phyloP scores from a whole-genome alignment of 805 yeast genomes.

The Wickerhamomyces silvicola region DNA sequence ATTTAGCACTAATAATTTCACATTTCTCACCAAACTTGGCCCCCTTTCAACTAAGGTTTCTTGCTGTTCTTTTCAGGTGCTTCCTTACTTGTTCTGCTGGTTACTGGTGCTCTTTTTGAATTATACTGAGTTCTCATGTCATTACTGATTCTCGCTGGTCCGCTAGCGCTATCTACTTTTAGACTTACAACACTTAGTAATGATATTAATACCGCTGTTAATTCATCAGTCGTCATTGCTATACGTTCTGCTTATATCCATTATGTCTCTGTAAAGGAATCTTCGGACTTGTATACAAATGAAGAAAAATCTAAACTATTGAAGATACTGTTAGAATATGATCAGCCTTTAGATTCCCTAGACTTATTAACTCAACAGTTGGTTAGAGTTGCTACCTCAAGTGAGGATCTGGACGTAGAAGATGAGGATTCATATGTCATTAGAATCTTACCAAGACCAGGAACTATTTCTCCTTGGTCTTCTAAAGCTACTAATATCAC shows the following conservation, averaged over 20 bases:
- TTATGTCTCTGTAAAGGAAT: conserved; percentile 55
- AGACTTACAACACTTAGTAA: conserved; percentile 68
- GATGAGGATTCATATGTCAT: conserved; percentile 49
- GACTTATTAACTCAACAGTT: conserved; percentile 40
- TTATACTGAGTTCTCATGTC: conserved; percentile 22
- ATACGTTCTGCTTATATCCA: conserved; percentile 76
- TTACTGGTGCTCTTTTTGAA: too few species aligned
- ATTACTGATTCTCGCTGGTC: conserved; percentile 69
- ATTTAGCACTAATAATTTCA: too few species aligned
- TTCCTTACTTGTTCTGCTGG: too few species aligned
- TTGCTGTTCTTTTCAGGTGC: too few species aligned
- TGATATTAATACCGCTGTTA: conserved; percentile 67
- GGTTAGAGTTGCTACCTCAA: conserved; percentile 28
- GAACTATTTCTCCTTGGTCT: conserved; percentile 98
- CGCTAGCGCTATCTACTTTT: conserved; percentile 82
- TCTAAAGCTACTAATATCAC: conserved; percentile 96
- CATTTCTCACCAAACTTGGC: too few species aligned
- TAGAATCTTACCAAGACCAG: conserved; percentile 83
- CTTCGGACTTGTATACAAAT: conserved; percentile 19
- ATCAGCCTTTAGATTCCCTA: conserved; percentile 49
- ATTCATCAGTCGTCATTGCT: conserved; percentile 55
- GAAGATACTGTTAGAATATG: conserved; percentile 66
- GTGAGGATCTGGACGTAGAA: conserved; percentile 24
- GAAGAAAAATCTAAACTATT: conserved; percentile 42
- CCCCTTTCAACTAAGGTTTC: too few species aligned